Evolutionary conservation across 805 yeast species (phyloP), one percentile per base, ranked within the genome.

Genomic region (Pichia phayaonensis): DNA sequence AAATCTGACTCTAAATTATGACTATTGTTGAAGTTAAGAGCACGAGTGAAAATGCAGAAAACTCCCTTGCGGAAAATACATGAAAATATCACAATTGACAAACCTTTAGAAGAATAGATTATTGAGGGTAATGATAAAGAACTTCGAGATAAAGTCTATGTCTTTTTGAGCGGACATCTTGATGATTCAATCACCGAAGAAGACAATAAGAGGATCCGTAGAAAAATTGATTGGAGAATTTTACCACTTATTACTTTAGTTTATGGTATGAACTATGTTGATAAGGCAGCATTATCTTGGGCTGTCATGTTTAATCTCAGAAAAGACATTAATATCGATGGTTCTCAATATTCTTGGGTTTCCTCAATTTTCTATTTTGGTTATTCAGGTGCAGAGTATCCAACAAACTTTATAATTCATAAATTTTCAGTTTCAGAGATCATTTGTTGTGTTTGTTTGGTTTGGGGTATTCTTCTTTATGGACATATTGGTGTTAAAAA

Each of bases 201-300:
- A 44, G 71, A 68, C 50, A 53, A 61, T 27, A 55, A 48, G 38
- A 51, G 56, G 40, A 56, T 68, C 41, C 50, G 63, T 43, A 53
- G 64, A 24, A 66, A 61, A 50, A 49, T 67, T 27, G 71, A 69
- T 55, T 50, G 49, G 56, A 58, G 70, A 50, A 53, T 68, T 50
- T 52, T 68, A 50, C 67, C 63, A 8, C 43, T 60, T 8, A 31
- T 59, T 22, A 56, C 56, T 21, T 21, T 58, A 3, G 49, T 60
- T 29, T 60, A 60, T 49, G 64, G 64, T 48, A 49, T 60, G 41
- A 62, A 47, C 48, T 77, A 72, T 57, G 70, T 76, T 60, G 83
- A 78, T 60, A 79, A 79, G 55, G 77, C 77, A 3, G 72, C 80
- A 3, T 56, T 77, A 42, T 70, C 77, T 0, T 79, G 75, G 56